Conservation (phyloP, 2,329 filamentous ascomycete species). For the Metarhizium brunneum region DNA sequence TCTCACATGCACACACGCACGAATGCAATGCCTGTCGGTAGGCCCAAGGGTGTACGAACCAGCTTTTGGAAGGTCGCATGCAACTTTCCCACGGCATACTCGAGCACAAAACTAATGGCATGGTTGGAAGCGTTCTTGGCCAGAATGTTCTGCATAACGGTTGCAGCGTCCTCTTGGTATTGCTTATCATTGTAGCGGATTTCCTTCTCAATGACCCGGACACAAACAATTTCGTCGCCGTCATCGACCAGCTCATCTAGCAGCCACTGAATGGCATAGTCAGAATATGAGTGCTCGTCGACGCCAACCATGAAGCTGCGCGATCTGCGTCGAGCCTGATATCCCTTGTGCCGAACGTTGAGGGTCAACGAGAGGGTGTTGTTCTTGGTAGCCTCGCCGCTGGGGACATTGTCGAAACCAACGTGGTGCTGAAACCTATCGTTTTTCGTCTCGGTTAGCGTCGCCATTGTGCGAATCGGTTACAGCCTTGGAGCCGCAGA, state of each 20-base stretch:
- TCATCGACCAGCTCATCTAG: conserved; percentile 88
- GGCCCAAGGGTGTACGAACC: conserved; percentile 40
- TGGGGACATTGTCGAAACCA: conserved; percentile 50
- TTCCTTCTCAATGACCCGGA: conserved; percentile 80
- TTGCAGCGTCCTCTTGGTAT: conserved; percentile 68
- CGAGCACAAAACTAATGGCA: conserved; percentile 75
- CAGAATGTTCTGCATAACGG: conserved; percentile 67
- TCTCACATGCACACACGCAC: neutral
- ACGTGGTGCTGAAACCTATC: conserved; percentile 51
- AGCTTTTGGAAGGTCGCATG: conserved; percentile 85
- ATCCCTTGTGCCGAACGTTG: conserved; percentile 78
- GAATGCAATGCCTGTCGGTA: neutral
- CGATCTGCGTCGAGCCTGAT: conserved; percentile 69
- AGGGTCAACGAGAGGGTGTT: conserved; percentile 66
- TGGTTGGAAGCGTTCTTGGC: conserved; percentile 70
- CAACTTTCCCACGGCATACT: conserved; percentile 82
- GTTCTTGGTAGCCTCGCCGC: conserved; percentile 48
- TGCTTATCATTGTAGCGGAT: conserved; percentile 58
- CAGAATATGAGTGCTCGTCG: conserved; percentile 84
- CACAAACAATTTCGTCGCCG: conserved; percentile 85
- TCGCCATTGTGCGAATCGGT: conserved; percentile 23
- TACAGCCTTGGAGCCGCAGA: neutral
- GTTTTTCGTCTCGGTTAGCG: conserved; percentile 31
- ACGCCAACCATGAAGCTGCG: conserved; percentile 86
- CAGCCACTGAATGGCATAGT: conserved; percentile 87